Evolutionary conservation across 1,284 basidiomycete genomes (phyloP).

Genomic region (Cerioporus squamosus): DNA sequence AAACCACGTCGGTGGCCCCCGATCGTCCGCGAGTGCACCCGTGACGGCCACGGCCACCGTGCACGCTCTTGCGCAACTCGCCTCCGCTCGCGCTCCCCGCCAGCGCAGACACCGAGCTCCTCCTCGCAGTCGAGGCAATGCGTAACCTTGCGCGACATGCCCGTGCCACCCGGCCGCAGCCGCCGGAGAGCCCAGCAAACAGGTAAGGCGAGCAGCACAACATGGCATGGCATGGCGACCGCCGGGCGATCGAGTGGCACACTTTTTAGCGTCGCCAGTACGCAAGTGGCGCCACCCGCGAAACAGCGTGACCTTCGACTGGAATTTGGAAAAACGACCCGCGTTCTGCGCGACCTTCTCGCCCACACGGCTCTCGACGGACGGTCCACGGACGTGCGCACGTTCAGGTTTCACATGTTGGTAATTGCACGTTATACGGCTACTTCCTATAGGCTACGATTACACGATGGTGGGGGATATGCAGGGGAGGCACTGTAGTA

Average conservation of each 20-base stretch:
- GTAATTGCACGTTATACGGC: slow-evolving; percentile 28
- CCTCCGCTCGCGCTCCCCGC: not conserved
- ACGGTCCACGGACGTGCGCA: not conserved
- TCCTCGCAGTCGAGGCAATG: too few relatives aligned
- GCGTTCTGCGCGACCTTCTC: too few relatives aligned
- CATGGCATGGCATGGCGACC: not conserved
- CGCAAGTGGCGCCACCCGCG: slow-evolving; percentile 12
- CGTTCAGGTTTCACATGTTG: slow-evolving; percentile 22
- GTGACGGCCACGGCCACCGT: too few relatives aligned
- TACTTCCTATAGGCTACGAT: slow-evolving; percentile 34
- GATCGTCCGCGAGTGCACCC: too few relatives aligned
- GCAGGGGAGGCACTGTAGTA: slow-evolving; percentile 26
- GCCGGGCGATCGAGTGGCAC: slow-evolving; percentile 2
- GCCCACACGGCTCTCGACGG: not conserved
- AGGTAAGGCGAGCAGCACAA: not conserved
- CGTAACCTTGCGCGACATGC: not conserved
- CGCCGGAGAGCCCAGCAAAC: not conserved
- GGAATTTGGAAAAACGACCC: too few relatives aligned
- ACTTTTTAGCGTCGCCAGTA: not conserved
- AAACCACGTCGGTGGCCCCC: too few relatives aligned
- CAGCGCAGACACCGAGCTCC: too few relatives aligned
- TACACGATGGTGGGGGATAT: slow-evolving; percentile 28
- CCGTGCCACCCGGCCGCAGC: not conserved
- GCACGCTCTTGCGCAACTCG: too few relatives aligned
- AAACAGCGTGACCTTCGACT: not conserved